phyloP scores from a whole-genome alignment of 1,284 basidiomycete genomes.

The Ustilago esculenta region DNA sequence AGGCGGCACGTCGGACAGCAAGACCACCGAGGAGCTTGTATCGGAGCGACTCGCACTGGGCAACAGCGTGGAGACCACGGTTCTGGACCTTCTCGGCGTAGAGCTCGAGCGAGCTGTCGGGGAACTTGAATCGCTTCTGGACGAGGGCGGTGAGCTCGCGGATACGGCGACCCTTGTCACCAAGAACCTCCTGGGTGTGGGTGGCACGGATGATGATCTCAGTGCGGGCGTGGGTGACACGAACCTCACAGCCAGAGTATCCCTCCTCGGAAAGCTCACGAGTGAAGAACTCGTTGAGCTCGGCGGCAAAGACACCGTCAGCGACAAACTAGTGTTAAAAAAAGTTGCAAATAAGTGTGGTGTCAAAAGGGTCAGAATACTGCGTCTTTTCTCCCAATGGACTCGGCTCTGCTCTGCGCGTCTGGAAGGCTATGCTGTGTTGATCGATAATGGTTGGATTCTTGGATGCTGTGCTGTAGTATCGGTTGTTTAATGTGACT shows the following conservation, averaged over 20 bases:
- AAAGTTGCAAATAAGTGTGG: too few species aligned
- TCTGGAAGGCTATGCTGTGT: conserved; percentile 4
- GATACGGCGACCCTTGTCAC: conserved; percentile 99
- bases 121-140: conserved; percentile 99
- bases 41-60: conserved; percentile 97
- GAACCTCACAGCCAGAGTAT: conserved; percentile 99
- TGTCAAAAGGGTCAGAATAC: conserved; percentile 11
- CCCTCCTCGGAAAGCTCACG: conserved; percentile 99
- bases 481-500: too few species aligned
- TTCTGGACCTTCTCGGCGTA: conserved; percentile 99
- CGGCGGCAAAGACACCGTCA: conserved; percentile 97
- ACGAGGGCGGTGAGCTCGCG: conserved; percentile 98
- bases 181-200: conserved; percentile 99
- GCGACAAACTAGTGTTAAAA: conserved; percentile 80
- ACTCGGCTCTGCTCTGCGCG: conserved; percentile 13
- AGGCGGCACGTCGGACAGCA: conserved; percentile 98
- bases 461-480: not conserved
- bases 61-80: conserved; percentile 97
- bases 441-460: not conserved
- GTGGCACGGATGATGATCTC: conserved; percentile 99
- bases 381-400: not conserved
- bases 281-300: conserved; percentile 97
- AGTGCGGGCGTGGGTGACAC: conserved; percentile 98
- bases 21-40: conserved; percentile 99
- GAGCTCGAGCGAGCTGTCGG: conserved; percentile 97